Evolutionary conservation across 768 basidiomycete species (phyloP), one percentile per base, ranked within the genome.

Genomic region (Agaricus subrufescens): DNA sequence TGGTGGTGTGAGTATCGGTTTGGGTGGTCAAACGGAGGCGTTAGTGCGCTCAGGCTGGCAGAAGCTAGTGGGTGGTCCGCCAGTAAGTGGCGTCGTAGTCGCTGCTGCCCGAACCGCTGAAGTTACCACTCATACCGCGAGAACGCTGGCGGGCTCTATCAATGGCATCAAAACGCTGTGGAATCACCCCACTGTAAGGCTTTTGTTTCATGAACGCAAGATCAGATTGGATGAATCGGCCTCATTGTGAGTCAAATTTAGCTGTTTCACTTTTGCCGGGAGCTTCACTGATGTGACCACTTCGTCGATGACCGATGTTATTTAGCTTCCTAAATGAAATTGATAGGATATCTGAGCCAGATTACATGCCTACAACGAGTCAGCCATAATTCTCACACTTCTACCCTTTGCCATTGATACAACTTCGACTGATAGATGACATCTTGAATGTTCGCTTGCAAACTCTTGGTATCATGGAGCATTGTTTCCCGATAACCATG

Each of bases 11-110:
- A 76, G 81, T 4, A 75, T 88, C 19, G 66, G 78, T 0, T 50
- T 48, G 19, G 82, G 84, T n/a, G 81, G 84, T 23, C 76, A 81
- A 14, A 74, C 76, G 0, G 85, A 82, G 53, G 82, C 86, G 7
- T 88, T 75, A 60, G 84, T 91, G 40, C 85, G 88, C 25, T 72
- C 80, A 3, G 88, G 87, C 14, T 89, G 87, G 88, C 87, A 89
- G 65, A 73, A 79, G 0, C 72, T 86, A 75, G 57, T 58, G 60
- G 50, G 64, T 63, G 55, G 61, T 63, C 7, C 46, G 23, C 29
- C 50, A 1, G 45, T 46, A 38, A 46, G 15, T 38, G 46, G 59
- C 44, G 61, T 56, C 58, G 67, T 60, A 48, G 68, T 64, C 6
- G 69, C 67, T 15, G 65, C 67, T 19, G 54, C 54, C 14, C 38